Evolutionary conservation across 257 asterid species (phyloP), one percentile per base, ranked within the genome.

Genomic region (Penstemon barbatus): DNA sequence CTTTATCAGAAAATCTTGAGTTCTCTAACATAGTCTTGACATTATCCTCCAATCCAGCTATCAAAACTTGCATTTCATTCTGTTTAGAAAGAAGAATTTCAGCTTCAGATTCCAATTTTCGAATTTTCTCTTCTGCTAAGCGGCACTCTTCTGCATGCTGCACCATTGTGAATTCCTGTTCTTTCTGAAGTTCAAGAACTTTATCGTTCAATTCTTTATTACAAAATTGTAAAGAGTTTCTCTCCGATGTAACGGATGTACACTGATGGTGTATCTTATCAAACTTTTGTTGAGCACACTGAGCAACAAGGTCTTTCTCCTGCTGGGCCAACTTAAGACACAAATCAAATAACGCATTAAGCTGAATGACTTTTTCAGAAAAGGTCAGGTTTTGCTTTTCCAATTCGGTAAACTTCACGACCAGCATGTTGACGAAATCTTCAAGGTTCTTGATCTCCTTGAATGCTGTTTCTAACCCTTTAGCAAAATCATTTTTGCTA

Each of bases 101-200:
- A 55, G 69, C 84, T 78, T 91, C 97, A 76, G 86, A 80, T 70
- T 89, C 90, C 81, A 89, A 77, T 71, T 85, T 89, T 72, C 74
- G 79, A 51, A 86, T 86, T 75, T 76, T 85, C 77, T 83, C 93
- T 83, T 89, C 97, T 52, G 89, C 85, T 78, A 89, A 78, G 64
- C 80, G 89, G 74, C 95, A 87, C 80, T 94, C 97, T 80, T 91
- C 97, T 44, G 90, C 96, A 71, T 94, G 97, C 81, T 91, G 97
- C 75, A 87, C 97, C 96, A 87, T 85, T 37, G 87, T 65, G 72
- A 75, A 84, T 79, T 91, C 96, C 73, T 86, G 97, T 72, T 83
- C 97, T 80, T 91, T 91, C 88, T 84, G 96, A 80, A 87, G 93
- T 68, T 84, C 93, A 74, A 71, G 73, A 78, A 91, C 78, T 77